These are phyloP conservation scores for Paspalum notatum DNA, from an alignment of 176 grass and related monocot genomes.

Conservation along the genomic window DNA sequence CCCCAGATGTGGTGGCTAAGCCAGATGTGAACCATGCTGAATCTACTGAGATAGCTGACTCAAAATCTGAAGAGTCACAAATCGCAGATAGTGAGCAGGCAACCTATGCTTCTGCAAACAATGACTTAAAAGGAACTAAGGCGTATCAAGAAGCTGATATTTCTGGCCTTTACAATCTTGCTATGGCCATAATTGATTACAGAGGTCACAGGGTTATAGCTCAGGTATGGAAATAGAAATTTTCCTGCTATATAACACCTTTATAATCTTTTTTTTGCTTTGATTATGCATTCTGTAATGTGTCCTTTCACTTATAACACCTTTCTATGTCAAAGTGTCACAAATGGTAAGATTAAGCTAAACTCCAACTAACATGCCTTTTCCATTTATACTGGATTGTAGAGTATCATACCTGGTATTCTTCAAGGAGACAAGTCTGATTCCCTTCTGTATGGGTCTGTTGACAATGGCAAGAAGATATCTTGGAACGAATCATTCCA, in stretches of 20 bases:
- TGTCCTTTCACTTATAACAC: conserved; percentile 1
- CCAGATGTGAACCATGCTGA: conserved; percentile 16
- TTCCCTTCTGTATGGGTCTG: conserved; percentile 95
- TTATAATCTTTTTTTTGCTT: conserved; percentile 18
- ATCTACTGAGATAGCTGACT: not conserved
- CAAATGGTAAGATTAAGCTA: not conserved
- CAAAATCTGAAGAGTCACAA: conserved; percentile 72
- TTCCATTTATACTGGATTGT: conserved; percentile 25
- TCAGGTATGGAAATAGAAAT: conserved; percentile 55
- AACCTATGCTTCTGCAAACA: conserved; percentile 98
- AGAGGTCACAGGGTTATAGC: conserved; percentile 98
- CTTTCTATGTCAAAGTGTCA: conserved; percentile 12
- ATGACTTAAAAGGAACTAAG: conserved; percentile 98
- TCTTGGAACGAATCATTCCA: conserved; percentile 97
- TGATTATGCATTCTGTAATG: not conserved
- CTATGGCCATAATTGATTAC: conserved; percentile 98
- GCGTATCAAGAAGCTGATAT: conserved; percentile 98
- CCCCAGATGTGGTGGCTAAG: conserved; percentile 42
- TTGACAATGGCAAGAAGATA: conserved; percentile 99
- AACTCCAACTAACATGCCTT: conserved; percentile 1
- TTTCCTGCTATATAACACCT: conserved; percentile 8
- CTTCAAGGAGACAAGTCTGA: conserved; percentile 99
- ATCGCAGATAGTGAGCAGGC: conserved; percentile 91
- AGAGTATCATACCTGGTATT: conserved; percentile 99
- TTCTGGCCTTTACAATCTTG: conserved; percentile 95